Base-by-base conservation (phyloP, 1,284 basidiomycete species). In the Irpex sp. region DNA sequence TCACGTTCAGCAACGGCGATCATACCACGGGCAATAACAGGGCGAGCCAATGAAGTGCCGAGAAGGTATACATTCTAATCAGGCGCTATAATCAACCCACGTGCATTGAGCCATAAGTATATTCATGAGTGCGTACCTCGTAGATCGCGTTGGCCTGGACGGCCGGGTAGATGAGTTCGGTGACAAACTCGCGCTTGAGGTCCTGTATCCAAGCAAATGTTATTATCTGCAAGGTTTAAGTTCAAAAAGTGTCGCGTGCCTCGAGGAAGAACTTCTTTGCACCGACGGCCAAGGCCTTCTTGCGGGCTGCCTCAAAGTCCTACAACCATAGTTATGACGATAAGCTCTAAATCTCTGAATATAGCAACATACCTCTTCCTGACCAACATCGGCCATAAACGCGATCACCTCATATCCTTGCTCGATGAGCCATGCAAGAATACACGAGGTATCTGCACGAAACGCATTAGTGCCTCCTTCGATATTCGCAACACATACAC, bases 91-190 rank as follows among this genome's bases (percentile, higher is more conserved):
- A 62, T 65, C 61, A 13, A 44, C 55, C 47, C 31, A 19, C 13
- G 13, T 37, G 34, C 17, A 58, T 5, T 44, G 26, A 5, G 13
- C 49, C 13, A 58, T 55, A 47, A 57, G 57, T 13, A 36, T 48
- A 9, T 48, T 44, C 7, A 17, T 37, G n/a, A 1, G n/a, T 48
- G 67, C 72, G 34, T 48, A 89, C 92, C 84, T 99, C 97, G 80
- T 99, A 99, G 80, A 99, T 98, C 79, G 93, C 94, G 79, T 99
- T 99, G 67, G 94, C 94, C 81, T 99, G 97, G 34, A 99, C 89
- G 60, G 97, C 96, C 57, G 97, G 94, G 80, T 97, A 98, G 76
- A 99, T 98, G 72, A 99, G 87, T 77, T 98, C 92, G 63, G 92
- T 94, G 63, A 99, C 86, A 72, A 99, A 99, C 78, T 99, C 97